Evolutionary conservation across 2,329 filamentous ascomycete genomes (phyloP), one percentile per base, ranked within the genome.

Genomic region (Fusarium coffeatum): DNA sequence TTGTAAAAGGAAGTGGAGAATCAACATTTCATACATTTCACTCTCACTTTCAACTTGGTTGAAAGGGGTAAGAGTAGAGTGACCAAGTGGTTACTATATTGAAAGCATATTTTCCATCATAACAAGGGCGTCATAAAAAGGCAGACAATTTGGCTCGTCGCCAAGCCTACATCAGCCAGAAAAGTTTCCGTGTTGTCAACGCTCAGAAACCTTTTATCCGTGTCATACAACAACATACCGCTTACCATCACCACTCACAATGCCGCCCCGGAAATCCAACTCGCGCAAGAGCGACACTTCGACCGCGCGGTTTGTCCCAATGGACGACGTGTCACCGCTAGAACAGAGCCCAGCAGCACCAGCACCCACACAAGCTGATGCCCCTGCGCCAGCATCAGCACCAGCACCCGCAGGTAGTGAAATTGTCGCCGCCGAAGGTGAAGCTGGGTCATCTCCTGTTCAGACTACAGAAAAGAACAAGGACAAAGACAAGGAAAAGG

Each of bases 251-350:
- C 49, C 69, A 66, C 72, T 57, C 43, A 57, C 34, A 54, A 89
- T 89, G 87, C 85, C 87, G 49, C 82, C 87, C 27, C 83, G 85
- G 55, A 90, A 89, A 77, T 85, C 83, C 68, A 86, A 87, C 71
- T 73, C 79, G 28, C 81, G 80, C 66, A 81, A 79, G 66, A 83
- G 81, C 79, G 83, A 85, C 69, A 81, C 80, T 45, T 83, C 85
- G 13, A 81, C 80, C 55, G 81, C 83, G 11, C 80, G 81, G 34
- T 82, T 84, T 47, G 81, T 81, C 41, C 80, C 80, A 28, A 79
- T 80, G 66, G 84, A 86, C 48, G 82, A 84, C 47, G 78, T 79
- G 55, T 73, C 61, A 46, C 71, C 62, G 32, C 54, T 72, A 25
- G 67, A 73, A 20, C 55, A 64, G 11, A 59, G 68, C 27, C 63